A percentile compares a stretch with the other conserved stretches of the same genome.
Conservation (phyloP, 371 early-diverging fungal genomes). For the Rhizomucor miehei region DNA sequence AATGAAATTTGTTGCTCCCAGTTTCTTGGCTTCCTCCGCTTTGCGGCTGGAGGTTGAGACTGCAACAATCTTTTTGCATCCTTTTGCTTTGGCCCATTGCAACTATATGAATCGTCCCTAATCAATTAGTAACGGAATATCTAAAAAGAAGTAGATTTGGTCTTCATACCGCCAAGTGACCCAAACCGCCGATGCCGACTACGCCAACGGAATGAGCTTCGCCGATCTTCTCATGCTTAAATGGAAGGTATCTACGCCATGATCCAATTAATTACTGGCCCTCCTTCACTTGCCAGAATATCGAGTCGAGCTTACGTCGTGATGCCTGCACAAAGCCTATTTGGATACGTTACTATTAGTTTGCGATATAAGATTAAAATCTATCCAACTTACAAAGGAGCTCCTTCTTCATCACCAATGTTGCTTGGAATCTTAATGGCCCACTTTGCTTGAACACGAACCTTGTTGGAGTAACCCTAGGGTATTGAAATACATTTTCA, state of each 20-base stretch:
- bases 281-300: not conserved
- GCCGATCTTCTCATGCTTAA: conserved; percentile 44
- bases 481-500: no score
- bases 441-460: conserved; percentile 42
- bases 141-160: not conserved
- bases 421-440: conserved; percentile 54
- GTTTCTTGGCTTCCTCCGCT: conserved; percentile 59
- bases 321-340: conserved; percentile 68
- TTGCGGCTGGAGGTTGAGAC: conserved; percentile 70
- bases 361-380: no score
- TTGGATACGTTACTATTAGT: not conserved
- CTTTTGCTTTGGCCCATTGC: conserved; percentile 56
- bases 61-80: conserved; percentile 66
- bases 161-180: conserved; percentile 57
- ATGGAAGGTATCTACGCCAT: conserved; percentile 53
- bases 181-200: conserved; percentile 75
- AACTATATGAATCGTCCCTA: conserved; percentile 18
- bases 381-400: conserved; percentile 47
- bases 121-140: not conserved
- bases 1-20: conserved; percentile 63
- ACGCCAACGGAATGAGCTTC: conserved; percentile 59
- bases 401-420: conserved; percentile 37
- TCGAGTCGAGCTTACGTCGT: conserved; percentile 42
- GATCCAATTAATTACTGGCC: not conserved
- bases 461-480: conserved; percentile 37